phyloP scores from a whole-genome alignment of 2,329 filamentous ascomycete genomes.

The Magnaporthiopsis rhizophila region DNA sequence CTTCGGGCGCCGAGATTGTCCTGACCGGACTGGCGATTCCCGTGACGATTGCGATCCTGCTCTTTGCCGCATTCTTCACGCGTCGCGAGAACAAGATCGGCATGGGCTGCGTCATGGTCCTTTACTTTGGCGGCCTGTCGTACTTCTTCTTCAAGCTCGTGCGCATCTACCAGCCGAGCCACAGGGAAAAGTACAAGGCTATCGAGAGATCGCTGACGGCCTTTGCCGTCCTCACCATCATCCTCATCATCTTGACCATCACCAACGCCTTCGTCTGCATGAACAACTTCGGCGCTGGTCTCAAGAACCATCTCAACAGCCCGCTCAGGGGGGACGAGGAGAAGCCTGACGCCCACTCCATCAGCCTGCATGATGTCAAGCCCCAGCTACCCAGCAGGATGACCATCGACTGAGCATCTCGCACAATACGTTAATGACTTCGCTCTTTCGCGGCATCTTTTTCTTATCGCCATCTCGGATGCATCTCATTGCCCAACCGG shows the following conservation, averaged over 20 bases:
- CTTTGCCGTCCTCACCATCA: conserved; percentile 87
- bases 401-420: conserved; percentile 47
- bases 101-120: conserved; percentile 69
- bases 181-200: conserved; percentile 58
- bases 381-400: conserved; percentile 45
- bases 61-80: conserved; percentile 78
- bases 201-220: conserved; percentile 82
- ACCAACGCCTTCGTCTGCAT: conserved; percentile 80
- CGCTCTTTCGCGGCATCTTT: neutral
- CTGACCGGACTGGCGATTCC: conserved; percentile 86
- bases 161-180: conserved; percentile 73
- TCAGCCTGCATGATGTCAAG: conserved; percentile 50
- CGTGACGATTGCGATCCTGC: conserved; percentile 80
- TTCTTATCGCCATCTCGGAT: neutral
- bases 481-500: neutral
- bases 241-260: conserved; percentile 84
- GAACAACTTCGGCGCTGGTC: conserved; percentile 79
- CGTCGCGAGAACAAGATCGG: conserved; percentile 73
- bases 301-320: conserved; percentile 62
- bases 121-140: conserved; percentile 81
- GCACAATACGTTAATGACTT: conserved; percentile 1
- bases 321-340: conserved; percentile 30
- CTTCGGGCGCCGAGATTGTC: conserved; percentile 64
- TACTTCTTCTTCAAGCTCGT: conserved; percentile 99
- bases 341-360: conserved; percentile 46